Conservation (phyloP, 2,329 filamentous ascomycete genomes). For the Apiospora aurea region DNA sequence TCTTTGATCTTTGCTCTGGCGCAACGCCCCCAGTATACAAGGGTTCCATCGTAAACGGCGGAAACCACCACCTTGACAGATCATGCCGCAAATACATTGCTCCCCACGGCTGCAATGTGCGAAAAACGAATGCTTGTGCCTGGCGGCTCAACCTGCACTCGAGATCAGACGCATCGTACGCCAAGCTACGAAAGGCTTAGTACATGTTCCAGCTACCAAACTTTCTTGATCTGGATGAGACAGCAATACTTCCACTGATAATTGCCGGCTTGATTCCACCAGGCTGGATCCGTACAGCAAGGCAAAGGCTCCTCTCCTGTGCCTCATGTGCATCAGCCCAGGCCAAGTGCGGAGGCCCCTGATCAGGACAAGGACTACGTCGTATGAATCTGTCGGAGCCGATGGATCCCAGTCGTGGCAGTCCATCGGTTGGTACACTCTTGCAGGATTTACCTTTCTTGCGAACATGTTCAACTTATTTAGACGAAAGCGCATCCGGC, state of each 20-base stretch:
- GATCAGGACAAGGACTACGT: constrained; percentile 5
- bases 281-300: not conserved
- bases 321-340: not conserved
- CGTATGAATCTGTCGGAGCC: not conserved
- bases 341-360: not conserved
- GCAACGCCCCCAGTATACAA: not conserved
- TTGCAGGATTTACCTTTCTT: not conserved
- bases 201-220: constrained; percentile 15
- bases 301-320: not conserved
- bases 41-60: not conserved
- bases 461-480: not conserved
- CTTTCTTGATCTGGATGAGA: constrained; percentile 11
- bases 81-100: not conserved
- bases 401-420: not conserved
- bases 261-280: constrained; percentile 1
- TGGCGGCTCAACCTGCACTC: constrained; percentile 6
- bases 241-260: not conserved
- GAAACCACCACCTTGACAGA: not conserved
- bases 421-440: not conserved
- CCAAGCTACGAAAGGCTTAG: not conserved
- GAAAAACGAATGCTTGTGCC: not conserved
- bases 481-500: not conserved
- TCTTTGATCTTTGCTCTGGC: not conserved
- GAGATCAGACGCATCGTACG: constrained; percentile 4
- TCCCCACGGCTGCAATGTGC: not conserved